These are phyloP conservation scores for Tuber microsphaerosporum DNA, from an alignment of 495 filamentous ascomycete species.

Conservation along the genomic window DNA sequence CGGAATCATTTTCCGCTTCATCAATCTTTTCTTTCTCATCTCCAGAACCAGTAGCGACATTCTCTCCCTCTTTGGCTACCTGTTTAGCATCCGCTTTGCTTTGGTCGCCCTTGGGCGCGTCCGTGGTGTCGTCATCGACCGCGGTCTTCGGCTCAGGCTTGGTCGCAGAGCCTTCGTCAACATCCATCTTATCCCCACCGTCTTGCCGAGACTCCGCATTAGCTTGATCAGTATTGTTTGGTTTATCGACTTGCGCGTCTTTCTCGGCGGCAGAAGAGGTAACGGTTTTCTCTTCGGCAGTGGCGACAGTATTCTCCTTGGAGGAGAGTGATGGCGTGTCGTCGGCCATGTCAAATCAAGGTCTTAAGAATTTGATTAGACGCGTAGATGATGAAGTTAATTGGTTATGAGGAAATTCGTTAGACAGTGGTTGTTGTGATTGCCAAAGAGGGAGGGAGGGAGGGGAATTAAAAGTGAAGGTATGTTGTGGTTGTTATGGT, in stretches of 20 bases:
- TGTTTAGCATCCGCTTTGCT: constrained; percentile 17
- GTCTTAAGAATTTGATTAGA: constrained; percentile 25
- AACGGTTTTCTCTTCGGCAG: constrained; percentile 9
- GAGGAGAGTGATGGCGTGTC: constrained; percentile 34
- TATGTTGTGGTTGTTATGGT: constrained; percentile 8
- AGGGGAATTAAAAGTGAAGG: constrained; percentile 2
- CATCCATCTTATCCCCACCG: neutral
- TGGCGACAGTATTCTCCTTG: constrained; percentile 23
- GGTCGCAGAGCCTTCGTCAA: neutral
- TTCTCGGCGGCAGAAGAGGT: constrained; percentile 25
- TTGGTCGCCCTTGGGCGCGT: constrained; percentile 34
- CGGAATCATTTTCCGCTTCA: constrained; percentile 28
- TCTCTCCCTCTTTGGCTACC: constrained; percentile 13
- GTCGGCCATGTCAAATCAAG: constrained; percentile 34
- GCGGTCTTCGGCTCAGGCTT: constrained; percentile 10
- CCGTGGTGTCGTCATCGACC: constrained; percentile 29
- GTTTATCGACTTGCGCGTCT: constrained; percentile 13
- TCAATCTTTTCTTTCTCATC: constrained; percentile 25
- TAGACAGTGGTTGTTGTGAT: constrained; percentile 8
- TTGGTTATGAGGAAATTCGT: constrained; percentile 21
- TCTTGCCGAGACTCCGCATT: neutral
- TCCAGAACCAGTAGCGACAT: constrained; percentile 9
- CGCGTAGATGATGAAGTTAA: constrained; percentile 15
- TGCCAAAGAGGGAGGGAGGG: constrained; percentile 6
- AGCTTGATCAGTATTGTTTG: neutral